These are phyloP conservation scores for Tuber borchii DNA, from an alignment of 495 filamentous ascomycete genomes.

Conservation along the genomic window DNA sequence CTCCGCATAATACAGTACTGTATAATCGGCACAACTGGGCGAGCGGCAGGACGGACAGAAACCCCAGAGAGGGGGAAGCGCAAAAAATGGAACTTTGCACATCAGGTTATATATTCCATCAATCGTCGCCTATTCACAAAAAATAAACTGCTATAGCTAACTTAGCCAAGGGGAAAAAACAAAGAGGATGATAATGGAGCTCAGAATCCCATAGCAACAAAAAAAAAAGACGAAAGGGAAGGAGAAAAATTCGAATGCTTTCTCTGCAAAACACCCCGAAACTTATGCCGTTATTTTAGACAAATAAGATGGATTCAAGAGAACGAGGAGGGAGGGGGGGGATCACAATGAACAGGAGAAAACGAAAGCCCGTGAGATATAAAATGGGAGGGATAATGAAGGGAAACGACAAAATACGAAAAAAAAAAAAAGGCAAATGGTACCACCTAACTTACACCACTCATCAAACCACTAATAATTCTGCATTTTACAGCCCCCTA, in stretches of 20 bases:
- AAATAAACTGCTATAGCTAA: background rate
- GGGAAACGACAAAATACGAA: background rate
- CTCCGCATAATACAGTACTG: background rate
- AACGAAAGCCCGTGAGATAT: constrained; percentile 9
- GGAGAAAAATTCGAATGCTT: background rate
- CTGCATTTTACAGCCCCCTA: constrained; percentile 10
- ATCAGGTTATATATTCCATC: background rate
- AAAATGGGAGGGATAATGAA: constrained; percentile 5
- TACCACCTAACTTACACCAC: constrained; percentile 32
- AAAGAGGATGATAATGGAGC: background rate
- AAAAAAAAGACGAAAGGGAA: background rate
- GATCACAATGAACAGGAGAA: background rate
- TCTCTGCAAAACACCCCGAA: background rate
- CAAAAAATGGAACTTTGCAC: background rate
- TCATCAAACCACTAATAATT: constrained; percentile 14
- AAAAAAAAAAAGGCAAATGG: constrained; percentile 13
- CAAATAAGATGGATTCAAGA: constrained; percentile 20
- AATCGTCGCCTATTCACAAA: background rate
- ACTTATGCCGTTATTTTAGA: constrained; percentile 22
- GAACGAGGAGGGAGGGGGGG: background rate
- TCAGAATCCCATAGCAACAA: background rate
- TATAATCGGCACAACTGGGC: background rate
- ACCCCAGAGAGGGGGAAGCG: background rate
- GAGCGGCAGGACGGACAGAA: background rate
- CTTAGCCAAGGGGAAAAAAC: background rate